Conservation (phyloP, 768 basidiomycete species). For the Gloeopeniophorella convolvens region DNA sequence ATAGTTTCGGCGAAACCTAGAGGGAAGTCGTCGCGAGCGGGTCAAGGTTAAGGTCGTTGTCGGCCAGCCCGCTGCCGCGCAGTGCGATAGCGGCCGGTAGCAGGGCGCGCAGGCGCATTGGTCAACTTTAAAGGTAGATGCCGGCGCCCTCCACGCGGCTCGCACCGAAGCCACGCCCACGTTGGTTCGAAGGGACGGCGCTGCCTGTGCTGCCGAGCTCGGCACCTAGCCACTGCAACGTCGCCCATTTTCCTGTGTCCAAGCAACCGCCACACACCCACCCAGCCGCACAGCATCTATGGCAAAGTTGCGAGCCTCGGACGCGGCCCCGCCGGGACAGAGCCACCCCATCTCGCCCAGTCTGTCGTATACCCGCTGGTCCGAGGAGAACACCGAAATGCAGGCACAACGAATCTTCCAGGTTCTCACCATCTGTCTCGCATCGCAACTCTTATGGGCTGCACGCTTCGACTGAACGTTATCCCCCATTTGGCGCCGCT, state of each 20-base stretch:
- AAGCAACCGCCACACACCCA: too few relatives aligned
- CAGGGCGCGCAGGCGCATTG: slow-evolving; percentile 9
- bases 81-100: slow-evolving; percentile 7
- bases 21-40: background rate
- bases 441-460: background rate
- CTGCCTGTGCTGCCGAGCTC: background rate
- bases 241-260: background rate
- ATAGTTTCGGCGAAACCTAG: too few relatives aligned
- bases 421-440: background rate
- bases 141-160: slow-evolving; percentile 9
- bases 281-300: background rate
- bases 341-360: too few relatives aligned
- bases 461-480: background rate
- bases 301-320: too few relatives aligned
- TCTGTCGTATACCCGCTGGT: too few relatives aligned
- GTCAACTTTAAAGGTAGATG: slow-evolving; percentile 15
- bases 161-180: background rate
- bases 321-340: too few relatives aligned
- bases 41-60: too few relatives aligned
- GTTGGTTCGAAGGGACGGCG: background rate
- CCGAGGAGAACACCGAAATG: too few relatives aligned
- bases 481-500: slow-evolving; percentile 1
- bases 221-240: background rate
- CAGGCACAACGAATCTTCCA: background rate
- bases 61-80: background rate